Evolutionary conservation across 176 grass and related monocot species (phyloP).

Genomic region (Miscanthus lutarioriparius): DNA sequence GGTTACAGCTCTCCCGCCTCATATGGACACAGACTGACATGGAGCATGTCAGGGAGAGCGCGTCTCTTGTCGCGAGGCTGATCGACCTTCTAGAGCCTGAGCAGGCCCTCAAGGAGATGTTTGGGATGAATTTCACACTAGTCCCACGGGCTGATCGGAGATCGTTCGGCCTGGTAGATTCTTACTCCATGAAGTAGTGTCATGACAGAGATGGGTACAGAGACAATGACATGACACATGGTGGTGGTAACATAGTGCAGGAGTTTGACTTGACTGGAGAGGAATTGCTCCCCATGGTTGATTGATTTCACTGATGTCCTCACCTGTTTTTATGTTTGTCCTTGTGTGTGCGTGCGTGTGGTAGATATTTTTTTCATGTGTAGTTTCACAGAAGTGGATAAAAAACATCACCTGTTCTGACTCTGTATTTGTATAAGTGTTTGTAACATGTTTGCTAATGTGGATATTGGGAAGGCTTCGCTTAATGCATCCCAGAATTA

Average conservation of each 20-base stretch:
- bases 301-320: slow-evolving; percentile 32
- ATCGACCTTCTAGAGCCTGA: slow-evolving; percentile 59
- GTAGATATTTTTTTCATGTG: slow-evolving; percentile 24
- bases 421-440: background rate
- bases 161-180: slow-evolving; percentile 50
- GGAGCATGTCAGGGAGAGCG: slow-evolving; percentile 72
- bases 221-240: background rate
- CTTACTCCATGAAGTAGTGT: slow-evolving; percentile 28
- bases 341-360: background rate
- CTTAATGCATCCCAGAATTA: background rate
- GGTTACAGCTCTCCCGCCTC: slow-evolving; percentile 54
- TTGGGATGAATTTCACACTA: slow-evolving; percentile 73
- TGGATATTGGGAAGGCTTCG: background rate
- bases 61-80: slow-evolving; percentile 63
- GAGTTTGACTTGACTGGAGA: slow-evolving; percentile 43
- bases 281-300: slow-evolving; percentile 30
- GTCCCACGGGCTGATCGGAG: slow-evolving; percentile 41
- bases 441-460: background rate
- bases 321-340: slow-evolving; percentile 8
- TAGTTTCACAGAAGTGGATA: slow-evolving; percentile 28
- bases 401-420: slow-evolving; percentile 27
- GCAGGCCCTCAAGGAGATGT: slow-evolving; percentile 79
- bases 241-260: slow-evolving; percentile 28
- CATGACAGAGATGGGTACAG: slow-evolving; percentile 16
- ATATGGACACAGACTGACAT: slow-evolving; percentile 67